Evolutionary conservation across 179 eudicot genomes (phyloP).

Genomic region (Kewa caespitosa): DNA sequence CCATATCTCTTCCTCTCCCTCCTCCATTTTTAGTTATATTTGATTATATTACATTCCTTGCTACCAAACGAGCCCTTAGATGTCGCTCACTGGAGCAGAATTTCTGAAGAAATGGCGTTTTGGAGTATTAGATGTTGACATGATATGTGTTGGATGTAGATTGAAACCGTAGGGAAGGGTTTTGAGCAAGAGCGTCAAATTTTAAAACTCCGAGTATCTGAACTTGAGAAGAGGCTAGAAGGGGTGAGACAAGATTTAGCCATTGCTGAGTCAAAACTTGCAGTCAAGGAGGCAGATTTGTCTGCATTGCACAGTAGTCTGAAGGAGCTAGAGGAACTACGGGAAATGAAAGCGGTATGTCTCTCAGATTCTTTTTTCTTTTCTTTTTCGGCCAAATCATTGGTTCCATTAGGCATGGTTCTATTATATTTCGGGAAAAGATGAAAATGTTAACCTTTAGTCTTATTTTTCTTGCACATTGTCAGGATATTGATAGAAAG

Average conservation of each 20-base stretch:
- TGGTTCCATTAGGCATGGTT: background rate
- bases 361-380: too few species aligned
- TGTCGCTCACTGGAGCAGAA: conserved; percentile 73
- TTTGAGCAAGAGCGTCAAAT: conserved; percentile 62
- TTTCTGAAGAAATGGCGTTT: background rate
- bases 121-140: background rate
- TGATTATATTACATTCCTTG: too few species aligned
- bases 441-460: background rate
- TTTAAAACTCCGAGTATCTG: conserved; percentile 46
- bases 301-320: conserved; percentile 55
- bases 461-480: conserved; percentile 2
- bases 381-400: background rate
- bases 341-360: conserved; percentile 93
- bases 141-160: conserved; percentile 37
- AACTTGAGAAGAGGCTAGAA: conserved; percentile 78
- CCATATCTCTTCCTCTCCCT: too few species aligned
- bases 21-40: too few species aligned
- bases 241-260: conserved; percentile 46
- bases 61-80: too few species aligned
- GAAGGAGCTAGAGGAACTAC: conserved; percentile 79
- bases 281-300: conserved; percentile 56
- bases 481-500: conserved; percentile 91
- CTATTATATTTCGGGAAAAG: background rate
- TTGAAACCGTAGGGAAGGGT: conserved; percentile 42
- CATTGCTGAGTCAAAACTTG: conserved; percentile 53